phyloP scores from a whole-genome alignment of 495 filamentous ascomycete species.

The Penicillium pancosmium region DNA sequence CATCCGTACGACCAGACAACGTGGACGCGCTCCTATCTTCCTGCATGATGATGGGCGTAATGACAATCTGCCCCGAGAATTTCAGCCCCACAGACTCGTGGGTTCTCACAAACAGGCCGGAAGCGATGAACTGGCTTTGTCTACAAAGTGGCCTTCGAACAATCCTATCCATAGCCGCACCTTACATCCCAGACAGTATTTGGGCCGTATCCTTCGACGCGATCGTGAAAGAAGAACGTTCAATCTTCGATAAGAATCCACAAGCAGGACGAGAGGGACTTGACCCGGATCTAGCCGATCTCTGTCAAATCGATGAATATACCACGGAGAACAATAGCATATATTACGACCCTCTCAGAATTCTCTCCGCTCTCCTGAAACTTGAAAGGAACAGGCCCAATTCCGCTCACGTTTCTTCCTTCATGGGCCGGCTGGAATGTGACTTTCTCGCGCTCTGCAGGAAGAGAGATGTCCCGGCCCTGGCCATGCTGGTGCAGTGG shows the following conservation, averaged over 20 bases:
- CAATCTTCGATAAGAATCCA: slow-evolving; percentile 23
- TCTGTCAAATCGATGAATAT: slow-evolving; percentile 41
- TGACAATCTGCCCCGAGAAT: slow-evolving; percentile 39
- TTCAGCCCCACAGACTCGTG: slow-evolving; percentile 44
- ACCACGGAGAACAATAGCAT: slow-evolving; percentile 37
- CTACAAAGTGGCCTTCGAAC: slow-evolving; percentile 43
- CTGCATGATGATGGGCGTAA: slow-evolving; percentile 42
- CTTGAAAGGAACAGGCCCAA: slow-evolving; percentile 24
- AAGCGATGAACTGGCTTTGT: slow-evolving; percentile 46
- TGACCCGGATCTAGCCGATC: slow-evolving; percentile 34
- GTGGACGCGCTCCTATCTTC: slow-evolving; percentile 42
- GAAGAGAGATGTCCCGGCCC: slow-evolving; percentile 41
- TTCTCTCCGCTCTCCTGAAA: slow-evolving; percentile 32
- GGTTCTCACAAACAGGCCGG: slow-evolving; percentile 39
- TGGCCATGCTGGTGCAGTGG: slow-evolving; percentile 50
- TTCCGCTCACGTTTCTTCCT: slow-evolving; percentile 28
- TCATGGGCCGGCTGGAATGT: slow-evolving; percentile 37
- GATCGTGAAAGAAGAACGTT: slow-evolving; percentile 23
- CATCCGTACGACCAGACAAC: slow-evolving; percentile 31
- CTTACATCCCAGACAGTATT: slow-evolving; percentile 38
- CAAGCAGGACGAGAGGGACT: slow-evolving; percentile 38
- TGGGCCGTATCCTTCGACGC: slow-evolving; percentile 34
- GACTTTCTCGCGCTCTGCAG: slow-evolving; percentile 37
- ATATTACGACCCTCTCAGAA: slow-evolving; percentile 39
- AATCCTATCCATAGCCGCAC: slow-evolving; percentile 32